phyloP scores from a whole-genome alignment of 768 basidiomycete genomes.

The Botryobasidium botryosum region DNA sequence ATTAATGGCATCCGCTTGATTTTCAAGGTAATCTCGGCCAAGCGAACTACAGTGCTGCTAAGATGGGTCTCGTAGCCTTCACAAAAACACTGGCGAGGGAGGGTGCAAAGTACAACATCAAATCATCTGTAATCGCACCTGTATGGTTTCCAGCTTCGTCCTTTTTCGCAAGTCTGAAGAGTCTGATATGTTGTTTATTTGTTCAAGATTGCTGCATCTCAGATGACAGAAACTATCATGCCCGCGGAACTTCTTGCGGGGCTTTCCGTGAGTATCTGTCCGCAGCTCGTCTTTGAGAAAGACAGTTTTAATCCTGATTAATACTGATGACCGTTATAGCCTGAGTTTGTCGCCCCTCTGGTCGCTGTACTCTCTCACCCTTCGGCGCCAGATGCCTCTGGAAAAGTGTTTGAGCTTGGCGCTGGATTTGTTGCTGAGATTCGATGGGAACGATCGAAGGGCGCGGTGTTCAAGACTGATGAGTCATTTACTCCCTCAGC shows the following conservation, averaged over 20 bases:
- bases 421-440: conserved; percentile 86
- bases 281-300: too few species aligned
- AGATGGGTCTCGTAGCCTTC: conserved; percentile 88
- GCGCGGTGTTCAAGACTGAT: conserved; percentile 80
- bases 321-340: conserved; percentile 28
- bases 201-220: conserved; percentile 78
- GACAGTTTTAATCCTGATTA: neutral
- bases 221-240: conserved; percentile 93
- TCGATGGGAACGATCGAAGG: conserved; percentile 83
- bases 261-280: conserved; percentile 41
- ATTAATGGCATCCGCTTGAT: neutral
- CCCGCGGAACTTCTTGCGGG: conserved; percentile 87
- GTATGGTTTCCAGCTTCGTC: too few species aligned
- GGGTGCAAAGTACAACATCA: conserved; percentile 83
- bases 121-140: conserved; percentile 74
- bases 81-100: conserved; percentile 86
- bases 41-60: conserved; percentile 94
- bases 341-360: conserved; percentile 84
- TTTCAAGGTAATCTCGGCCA: conserved; percentile 83
- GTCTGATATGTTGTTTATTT: neutral
- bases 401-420: conserved; percentile 81
- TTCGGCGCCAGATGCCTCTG: conserved; percentile 60
- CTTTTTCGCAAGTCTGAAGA: neutral
- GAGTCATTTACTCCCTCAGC: conserved; percentile 86
- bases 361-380: conserved; percentile 79